Conservation (phyloP, 805 yeast genomes). For the Sugiyamaella americana region DNA sequence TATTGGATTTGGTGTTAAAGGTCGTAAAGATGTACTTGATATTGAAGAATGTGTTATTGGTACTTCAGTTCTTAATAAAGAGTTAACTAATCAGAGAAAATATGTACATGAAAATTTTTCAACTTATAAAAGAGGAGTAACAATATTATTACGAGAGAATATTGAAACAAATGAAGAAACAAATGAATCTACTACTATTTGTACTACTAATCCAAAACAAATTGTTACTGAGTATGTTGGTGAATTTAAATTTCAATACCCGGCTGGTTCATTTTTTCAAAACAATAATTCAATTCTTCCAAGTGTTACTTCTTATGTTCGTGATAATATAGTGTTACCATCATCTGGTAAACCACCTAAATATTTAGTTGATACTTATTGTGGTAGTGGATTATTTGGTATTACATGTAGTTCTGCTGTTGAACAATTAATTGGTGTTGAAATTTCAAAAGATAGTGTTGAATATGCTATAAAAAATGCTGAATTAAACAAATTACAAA, state of each 20-base stretch:
- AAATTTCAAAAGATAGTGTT: conserved; percentile 85
- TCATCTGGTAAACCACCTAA: conserved; percentile 40
- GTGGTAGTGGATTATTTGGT: conserved; percentile 93
- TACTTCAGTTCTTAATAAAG: conserved; percentile 68
- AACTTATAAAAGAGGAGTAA: conserved; percentile 70
- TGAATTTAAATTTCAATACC: conserved; percentile 65
- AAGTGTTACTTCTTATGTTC: conserved; percentile 72
- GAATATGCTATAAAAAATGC: conserved; percentile 83
- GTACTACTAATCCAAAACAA: conserved; percentile 72
- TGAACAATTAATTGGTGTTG: conserved; percentile 87
- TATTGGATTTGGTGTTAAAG: conserved; percentile 85
- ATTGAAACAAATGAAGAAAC: conserved; percentile 17
- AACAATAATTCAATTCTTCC: conserved; percentile 91
- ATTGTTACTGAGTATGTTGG: conserved; percentile 73
- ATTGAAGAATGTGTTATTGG: conserved; percentile 94
- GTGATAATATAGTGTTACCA: conserved; percentile 53
- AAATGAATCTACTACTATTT: conserved; percentile 30
- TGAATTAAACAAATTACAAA: conserved; percentile 60
- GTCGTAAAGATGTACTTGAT: conserved; percentile 63
- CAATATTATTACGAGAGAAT: conserved; percentile 76
- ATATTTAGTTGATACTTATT: conserved; percentile 87
- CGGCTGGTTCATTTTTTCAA: conserved; percentile 95
- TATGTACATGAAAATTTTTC: conserved; percentile 45
- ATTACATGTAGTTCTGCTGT: conserved; percentile 78
- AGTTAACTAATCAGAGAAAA: conserved; percentile 62